Percentiles rank a stretch among this genome's conserved stretches.
phyloP scores from a whole-genome alignment of 352 stramenopile species.

The Phytophthora macrochlamydospora region DNA sequence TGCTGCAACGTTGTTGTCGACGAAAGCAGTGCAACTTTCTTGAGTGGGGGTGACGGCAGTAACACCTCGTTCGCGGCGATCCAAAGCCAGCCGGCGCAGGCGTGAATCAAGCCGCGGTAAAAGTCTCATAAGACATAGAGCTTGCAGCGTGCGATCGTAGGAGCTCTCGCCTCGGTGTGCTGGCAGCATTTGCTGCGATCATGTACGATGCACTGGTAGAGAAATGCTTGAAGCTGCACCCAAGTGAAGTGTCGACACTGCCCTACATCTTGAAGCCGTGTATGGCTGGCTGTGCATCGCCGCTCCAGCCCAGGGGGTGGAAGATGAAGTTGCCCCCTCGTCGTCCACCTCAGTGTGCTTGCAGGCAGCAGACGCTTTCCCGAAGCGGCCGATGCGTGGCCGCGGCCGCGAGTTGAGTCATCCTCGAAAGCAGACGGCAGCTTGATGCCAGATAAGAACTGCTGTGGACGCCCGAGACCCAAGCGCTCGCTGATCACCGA shows the following conservation, averaged over 20 bases:
- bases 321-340: neutral
- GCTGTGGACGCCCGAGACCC: neutral
- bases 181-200: too few species aligned
- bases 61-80: neutral
- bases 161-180: neutral
- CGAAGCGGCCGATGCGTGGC: neutral
- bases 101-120: neutral
- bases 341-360: neutral
- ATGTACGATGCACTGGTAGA: too few species aligned
- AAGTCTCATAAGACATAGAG: neutral
- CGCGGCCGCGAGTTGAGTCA: neutral
- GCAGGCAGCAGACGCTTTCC: neutral
- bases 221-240: neutral
- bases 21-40: neutral
- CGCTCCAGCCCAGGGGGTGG: too few species aligned
- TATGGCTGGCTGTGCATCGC: constrained; percentile 9
- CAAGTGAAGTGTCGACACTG: neutral
- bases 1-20: neutral
- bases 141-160: neutral
- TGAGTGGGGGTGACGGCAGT: neutral
- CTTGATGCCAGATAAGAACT: neutral
- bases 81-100: too few species aligned
- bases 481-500: neutral
- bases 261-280: constrained; percentile 5
- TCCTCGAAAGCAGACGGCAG: neutral